Conservation (phyloP, 208 protist genomes). For the Strigomonas galati region DNA sequence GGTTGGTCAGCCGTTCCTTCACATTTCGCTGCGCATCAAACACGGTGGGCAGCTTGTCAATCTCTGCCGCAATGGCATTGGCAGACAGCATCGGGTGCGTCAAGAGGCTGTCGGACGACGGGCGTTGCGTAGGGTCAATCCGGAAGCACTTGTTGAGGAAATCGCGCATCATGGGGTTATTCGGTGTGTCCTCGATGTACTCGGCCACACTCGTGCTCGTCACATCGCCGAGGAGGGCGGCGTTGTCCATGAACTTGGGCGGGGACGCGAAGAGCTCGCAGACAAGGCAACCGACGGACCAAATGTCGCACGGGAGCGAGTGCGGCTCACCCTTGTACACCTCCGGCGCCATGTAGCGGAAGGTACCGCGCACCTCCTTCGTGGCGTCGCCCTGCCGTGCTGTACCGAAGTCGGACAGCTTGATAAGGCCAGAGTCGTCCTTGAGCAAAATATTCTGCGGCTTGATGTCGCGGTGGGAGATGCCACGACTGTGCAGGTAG, state of each 20-base stretch:
- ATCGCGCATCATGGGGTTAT: conserved; percentile 55
- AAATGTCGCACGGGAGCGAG: conserved; percentile 88
- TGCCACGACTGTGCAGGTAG: conserved; percentile 93
- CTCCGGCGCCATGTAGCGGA: conserved; percentile 92
- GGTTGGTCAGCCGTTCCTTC: conserved; percentile 12
- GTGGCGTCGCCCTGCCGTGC: conserved; percentile 61
- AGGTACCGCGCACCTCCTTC: conserved; percentile 86
- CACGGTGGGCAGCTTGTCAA: conserved; percentile 58
- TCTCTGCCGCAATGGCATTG: conserved; percentile 30
- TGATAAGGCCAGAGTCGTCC: conserved; percentile 70
- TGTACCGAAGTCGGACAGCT: conserved; percentile 98
- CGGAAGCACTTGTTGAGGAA: conserved; percentile 84
- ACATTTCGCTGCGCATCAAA: conserved; percentile 36
- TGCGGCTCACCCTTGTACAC: conserved; percentile 81
- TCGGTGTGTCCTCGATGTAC: conserved; percentile 55
- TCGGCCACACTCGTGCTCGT: conserved; percentile 20
- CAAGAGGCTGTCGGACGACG: conserved; percentile 58
- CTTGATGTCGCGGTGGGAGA: conserved; percentile 98
- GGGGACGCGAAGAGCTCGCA: conserved; percentile 85
- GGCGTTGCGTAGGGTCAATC: conserved; percentile 55
- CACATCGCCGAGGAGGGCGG: conserved; percentile 60
- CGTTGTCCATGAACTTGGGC: conserved; percentile 75
- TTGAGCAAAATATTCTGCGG: conserved; percentile 96
- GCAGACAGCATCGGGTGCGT: conserved; percentile 61
- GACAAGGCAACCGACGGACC: conserved; percentile 89